These are phyloP conservation scores for Lenzites betulinus DNA, from an alignment of 768 basidiomycete genomes.

Conservation along the genomic window DNA sequence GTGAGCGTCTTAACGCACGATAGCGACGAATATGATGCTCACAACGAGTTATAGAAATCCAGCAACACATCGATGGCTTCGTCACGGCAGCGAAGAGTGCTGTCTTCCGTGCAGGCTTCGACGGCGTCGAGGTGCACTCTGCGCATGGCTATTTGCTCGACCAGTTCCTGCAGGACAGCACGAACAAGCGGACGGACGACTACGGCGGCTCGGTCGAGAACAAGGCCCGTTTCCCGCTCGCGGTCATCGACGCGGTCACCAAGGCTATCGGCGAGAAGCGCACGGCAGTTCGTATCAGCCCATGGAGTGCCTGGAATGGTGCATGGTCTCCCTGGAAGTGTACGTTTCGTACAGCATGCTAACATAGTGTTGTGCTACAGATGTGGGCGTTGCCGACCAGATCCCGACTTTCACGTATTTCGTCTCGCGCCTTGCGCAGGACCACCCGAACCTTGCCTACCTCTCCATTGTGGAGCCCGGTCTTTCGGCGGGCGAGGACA, in stretches of 20 bases:
- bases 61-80: background rate
- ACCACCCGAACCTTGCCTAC: conserved; percentile 44
- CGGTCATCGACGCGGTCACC: conserved; percentile 41
- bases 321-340: background rate
- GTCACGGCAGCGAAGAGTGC: background rate
- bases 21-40: too few species aligned
- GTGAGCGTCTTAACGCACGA: too few species aligned
- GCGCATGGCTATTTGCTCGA: conserved; percentile 40
- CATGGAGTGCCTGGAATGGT: conserved; percentile 30
- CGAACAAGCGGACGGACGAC: conserved; percentile 46
- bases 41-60: conserved; percentile 4
- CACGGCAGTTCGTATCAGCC: conserved; percentile 40
- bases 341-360: background rate
- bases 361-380: conserved; percentile 11
- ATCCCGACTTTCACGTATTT: conserved; percentile 32
- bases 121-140: conserved; percentile 14
- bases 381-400: conserved; percentile 54
- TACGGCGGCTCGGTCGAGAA: conserved; percentile 53
- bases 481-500: background rate
- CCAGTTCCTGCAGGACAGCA: too few species aligned
- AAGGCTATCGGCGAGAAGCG: conserved; percentile 43
- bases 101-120: background rate
- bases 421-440: conserved; percentile 39
- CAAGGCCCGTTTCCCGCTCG: conserved; percentile 45
- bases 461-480: conserved; percentile 38